Conservation (phyloP, 345 rosid species). For the Salix koriyanagi region DNA sequence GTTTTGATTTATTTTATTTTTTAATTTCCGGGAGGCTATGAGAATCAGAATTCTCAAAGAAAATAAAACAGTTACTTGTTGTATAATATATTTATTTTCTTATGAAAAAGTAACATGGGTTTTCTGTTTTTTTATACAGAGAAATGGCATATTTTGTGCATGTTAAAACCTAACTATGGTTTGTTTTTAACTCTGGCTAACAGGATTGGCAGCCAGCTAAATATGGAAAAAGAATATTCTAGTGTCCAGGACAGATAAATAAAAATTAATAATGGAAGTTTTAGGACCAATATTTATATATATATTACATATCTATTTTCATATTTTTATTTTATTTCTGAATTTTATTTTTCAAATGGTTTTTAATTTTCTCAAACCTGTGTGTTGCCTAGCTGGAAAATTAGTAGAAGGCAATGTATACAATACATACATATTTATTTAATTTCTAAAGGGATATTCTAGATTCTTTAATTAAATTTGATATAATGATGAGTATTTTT, state of each 20-base stretch:
- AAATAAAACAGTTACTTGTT: background rate
- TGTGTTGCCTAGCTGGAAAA: background rate
- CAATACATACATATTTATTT: background rate
- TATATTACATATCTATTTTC: background rate
- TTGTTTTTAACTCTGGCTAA: conserved; percentile 16
- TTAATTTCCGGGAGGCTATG: background rate
- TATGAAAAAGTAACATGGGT: background rate
- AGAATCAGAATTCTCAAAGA: background rate
- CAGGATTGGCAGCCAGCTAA: conserved; percentile 5
- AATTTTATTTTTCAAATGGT: background rate
- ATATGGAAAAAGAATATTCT: background rate
- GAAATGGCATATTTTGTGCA: background rate
- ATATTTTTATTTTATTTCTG: no score
- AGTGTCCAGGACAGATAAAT: background rate
- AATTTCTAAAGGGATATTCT: background rate
- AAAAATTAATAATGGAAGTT: background rate
- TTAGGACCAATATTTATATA: background rate
- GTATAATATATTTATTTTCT: background rate
- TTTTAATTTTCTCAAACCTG: background rate
- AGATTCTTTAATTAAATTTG: background rate
- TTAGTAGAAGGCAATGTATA: background rate
- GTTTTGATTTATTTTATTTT: background rate
- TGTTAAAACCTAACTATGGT: conserved; percentile 21
- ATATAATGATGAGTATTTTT: background rate
- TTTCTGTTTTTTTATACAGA: conserved; percentile 5